phyloP scores from a whole-genome alignment of 495 filamentous ascomycete species.

The Bryoglossum gracile region DNA sequence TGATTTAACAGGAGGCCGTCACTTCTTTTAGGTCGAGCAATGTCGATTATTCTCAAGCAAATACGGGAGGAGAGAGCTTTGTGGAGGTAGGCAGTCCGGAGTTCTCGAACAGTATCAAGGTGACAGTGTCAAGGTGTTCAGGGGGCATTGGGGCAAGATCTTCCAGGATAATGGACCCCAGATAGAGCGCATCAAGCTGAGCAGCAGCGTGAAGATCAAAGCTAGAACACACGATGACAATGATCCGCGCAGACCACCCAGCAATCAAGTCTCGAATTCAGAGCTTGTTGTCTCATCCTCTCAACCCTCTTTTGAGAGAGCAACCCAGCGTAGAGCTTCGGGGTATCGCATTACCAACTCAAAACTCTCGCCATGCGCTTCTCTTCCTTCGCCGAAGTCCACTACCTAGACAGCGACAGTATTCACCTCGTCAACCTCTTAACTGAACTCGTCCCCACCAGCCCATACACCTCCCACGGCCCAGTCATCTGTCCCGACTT shows the following conservation, averaged over 20 bases:
- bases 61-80: no score
- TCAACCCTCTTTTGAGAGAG: background rate
- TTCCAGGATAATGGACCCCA: background rate
- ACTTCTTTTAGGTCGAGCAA: no score
- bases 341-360: constrained; percentile 40
- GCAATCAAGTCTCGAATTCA: background rate
- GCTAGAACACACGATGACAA: background rate
- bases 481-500: constrained; percentile 58
- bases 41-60: no score
- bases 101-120: no score
- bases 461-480: constrained; percentile 45
- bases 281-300: background rate
- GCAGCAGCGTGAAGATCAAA: background rate
- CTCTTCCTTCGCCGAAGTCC: constrained; percentile 51
- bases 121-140: background rate
- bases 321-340: background rate
- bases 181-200: background rate
- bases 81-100: no score
- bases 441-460: constrained; percentile 40
- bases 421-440: constrained; percentile 47
- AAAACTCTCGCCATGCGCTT: constrained; percentile 52
- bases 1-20: no score
- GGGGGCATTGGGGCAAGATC: background rate
- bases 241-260: background rate
- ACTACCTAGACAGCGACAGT: constrained; percentile 55